These are phyloP conservation scores for Annulohypoxylon truncatum DNA, from an alignment of 2,329 filamentous ascomycete genomes.

Conservation along the genomic window DNA sequence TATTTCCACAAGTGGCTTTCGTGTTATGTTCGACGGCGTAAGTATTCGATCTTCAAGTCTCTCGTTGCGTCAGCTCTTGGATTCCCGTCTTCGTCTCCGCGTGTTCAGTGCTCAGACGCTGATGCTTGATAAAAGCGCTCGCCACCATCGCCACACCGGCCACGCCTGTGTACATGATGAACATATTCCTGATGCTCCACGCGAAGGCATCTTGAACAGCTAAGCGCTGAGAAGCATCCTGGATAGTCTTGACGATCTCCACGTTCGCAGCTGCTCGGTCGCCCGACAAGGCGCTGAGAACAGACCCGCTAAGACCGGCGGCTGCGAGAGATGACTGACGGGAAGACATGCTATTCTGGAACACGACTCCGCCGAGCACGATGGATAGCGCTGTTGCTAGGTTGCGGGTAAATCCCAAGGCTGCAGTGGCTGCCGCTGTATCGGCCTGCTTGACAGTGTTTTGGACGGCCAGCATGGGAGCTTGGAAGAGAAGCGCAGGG, in stretches of 20 bases:
- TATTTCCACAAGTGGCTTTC: neutral
- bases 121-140: constrained; percentile 58
- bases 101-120: constrained; percentile 60
- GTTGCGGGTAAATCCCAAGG: constrained; percentile 62
- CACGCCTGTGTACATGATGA: constrained; percentile 59
- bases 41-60: constrained; percentile 3
- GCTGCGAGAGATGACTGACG: constrained; percentile 36
- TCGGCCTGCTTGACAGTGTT: constrained; percentile 62
- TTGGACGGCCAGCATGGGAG: constrained; percentile 56
- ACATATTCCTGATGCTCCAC: constrained; percentile 61
- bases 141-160: constrained; percentile 55
- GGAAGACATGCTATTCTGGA: constrained; percentile 50
- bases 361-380: constrained; percentile 62
- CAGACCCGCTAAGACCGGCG: constrained; percentile 38
- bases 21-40: neutral
- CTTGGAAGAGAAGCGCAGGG: constrained; percentile 52
- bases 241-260: constrained; percentile 54
- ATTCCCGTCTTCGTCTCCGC: constrained; percentile 63
- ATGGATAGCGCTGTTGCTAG: constrained; percentile 61
- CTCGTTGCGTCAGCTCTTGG: constrained; percentile 41
- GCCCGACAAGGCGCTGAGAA: constrained; percentile 54
- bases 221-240: constrained; percentile 51
- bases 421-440: constrained; percentile 62
- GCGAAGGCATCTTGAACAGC: constrained; percentile 60
- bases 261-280: constrained; percentile 60